Conservation (phyloP, 805 yeast species). For the Crinitomyces ghanaensis region DNA sequence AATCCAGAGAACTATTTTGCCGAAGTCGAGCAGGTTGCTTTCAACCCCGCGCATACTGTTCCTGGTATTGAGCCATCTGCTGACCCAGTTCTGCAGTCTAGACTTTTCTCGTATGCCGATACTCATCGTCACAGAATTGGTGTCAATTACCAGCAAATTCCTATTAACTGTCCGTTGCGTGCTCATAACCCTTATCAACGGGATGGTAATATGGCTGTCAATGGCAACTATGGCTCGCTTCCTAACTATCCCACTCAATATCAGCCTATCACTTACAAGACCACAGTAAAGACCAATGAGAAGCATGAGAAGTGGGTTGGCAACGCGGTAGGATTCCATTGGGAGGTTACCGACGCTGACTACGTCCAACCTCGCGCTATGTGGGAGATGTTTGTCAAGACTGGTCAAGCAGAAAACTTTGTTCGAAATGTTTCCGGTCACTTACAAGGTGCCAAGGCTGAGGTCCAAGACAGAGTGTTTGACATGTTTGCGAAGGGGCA, state of each 20-base stretch:
- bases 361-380: constrained; percentile 66
- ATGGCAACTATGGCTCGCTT: constrained; percentile 36
- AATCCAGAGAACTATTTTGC: constrained; percentile 46
- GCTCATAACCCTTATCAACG: constrained; percentile 38
- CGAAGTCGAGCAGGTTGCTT: constrained; percentile 48
- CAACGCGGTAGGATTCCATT: constrained; percentile 75
- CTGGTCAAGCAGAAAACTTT: constrained; percentile 74
- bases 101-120: constrained; percentile 66
- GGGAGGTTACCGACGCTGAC: constrained; percentile 63
- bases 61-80: constrained; percentile 69
- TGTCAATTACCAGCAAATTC: constrained; percentile 52
- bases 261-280: constrained; percentile 25
- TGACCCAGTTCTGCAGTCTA: constrained; percentile 67
- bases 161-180: constrained; percentile 52
- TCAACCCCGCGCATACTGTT: constrained; percentile 61
- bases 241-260: constrained; percentile 43
- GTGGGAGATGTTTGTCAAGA: constrained; percentile 65
- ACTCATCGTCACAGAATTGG: constrained; percentile 73
- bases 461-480: constrained; percentile 67
- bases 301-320: constrained; percentile 71
- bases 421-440: constrained; percentile 79
- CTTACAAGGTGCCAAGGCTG: constrained; percentile 51
- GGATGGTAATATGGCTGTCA: constrained; percentile 47
- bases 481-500: constrained; percentile 67
- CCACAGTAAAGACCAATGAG: constrained; percentile 13